Conservation (phyloP, 1,284 basidiomycete species). For the Puccinia novopanici region DNA sequence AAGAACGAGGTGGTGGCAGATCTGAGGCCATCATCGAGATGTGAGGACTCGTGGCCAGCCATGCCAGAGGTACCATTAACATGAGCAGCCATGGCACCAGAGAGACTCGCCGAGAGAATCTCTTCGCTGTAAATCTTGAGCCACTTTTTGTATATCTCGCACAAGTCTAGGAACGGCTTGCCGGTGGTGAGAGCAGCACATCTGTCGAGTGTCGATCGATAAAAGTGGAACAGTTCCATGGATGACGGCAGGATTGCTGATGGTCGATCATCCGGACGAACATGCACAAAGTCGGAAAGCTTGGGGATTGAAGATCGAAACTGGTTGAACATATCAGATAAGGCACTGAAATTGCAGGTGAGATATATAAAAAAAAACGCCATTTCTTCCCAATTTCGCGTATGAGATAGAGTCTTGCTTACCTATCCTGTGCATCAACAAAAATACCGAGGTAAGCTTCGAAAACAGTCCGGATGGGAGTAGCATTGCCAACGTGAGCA, state of each 20-base stretch:
- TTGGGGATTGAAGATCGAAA: constrained; percentile 71
- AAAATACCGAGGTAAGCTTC: constrained; percentile 89
- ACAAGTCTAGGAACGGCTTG: constrained; percentile 76
- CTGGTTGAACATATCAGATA: constrained; percentile 76
- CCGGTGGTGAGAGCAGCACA: constrained; percentile 81
- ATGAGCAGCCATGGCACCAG: neutral
- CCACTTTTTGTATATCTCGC: constrained; percentile 85
- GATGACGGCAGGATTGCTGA: constrained; percentile 82
- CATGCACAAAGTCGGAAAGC: constrained; percentile 61
- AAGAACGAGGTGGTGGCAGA: constrained; percentile 76
- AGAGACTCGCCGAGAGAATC: constrained; percentile 55
- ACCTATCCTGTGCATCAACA: constrained; percentile 95
- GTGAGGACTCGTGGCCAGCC: neutral
- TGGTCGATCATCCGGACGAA: constrained; percentile 61
- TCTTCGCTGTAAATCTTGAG: constrained; percentile 85
- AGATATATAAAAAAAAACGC: constrained; percentile 13
- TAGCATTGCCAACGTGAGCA: constrained; percentile 58
- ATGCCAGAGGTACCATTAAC: neutral
- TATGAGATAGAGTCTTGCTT: constrained; percentile 52
- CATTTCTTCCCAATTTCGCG: neutral
- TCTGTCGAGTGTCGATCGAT: constrained; percentile 89
- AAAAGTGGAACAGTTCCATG: constrained; percentile 96
- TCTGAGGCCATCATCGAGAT: constrained; percentile 61
- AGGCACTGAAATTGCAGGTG: constrained; percentile 64
- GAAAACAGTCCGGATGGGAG: constrained; percentile 80